These are phyloP conservation scores for Coniophora puteana DNA, from an alignment of 1,284 basidiomycete species.

Conservation along the genomic window DNA sequence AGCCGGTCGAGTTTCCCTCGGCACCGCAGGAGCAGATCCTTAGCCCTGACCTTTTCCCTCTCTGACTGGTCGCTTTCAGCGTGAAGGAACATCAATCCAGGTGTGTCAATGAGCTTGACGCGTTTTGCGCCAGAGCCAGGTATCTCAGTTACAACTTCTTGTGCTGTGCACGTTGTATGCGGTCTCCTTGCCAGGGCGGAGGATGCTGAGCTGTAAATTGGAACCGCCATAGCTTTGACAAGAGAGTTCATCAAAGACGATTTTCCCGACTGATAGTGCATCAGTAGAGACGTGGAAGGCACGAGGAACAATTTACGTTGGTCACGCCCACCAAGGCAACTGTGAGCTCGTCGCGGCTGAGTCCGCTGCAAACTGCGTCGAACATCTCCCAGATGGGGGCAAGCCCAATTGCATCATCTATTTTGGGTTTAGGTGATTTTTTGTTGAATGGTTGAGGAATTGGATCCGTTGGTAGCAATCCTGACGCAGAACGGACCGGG, in stretches of 20 bases:
- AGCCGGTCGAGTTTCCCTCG: constrained; percentile 86
- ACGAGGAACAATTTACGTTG: constrained; percentile 51
- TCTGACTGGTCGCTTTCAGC: constrained; percentile 38
- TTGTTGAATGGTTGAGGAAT: constrained; percentile 24
- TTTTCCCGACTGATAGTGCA: constrained; percentile 62
- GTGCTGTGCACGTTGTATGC: constrained; percentile 68
- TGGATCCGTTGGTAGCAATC: constrained; percentile 48
- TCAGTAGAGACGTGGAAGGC: constrained; percentile 1
- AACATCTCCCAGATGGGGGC: constrained; percentile 46
- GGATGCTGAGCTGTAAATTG: constrained; percentile 59
- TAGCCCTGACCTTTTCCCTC: constrained; percentile 44
- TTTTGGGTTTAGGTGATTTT: constrained; percentile 35
- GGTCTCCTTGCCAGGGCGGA: constrained; percentile 51
- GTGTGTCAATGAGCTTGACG: constrained; percentile 78
- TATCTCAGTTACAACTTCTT: constrained; percentile 53
- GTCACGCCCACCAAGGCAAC: constrained; percentile 76
- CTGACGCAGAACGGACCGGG: constrained; percentile 78
- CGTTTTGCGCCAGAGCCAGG: constrained; percentile 32
- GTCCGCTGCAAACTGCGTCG: constrained; percentile 41
- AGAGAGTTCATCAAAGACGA: constrained; percentile 81
- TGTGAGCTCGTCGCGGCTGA: constrained; percentile 42
- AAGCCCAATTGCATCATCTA: constrained; percentile 57
- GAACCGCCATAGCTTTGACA: constrained; percentile 45
- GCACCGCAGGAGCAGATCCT: constrained; percentile 75
- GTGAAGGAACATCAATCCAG: constrained; percentile 66